Conservation (phyloP, 495 filamentous ascomycete species). For the Bryoglossum gracile region DNA sequence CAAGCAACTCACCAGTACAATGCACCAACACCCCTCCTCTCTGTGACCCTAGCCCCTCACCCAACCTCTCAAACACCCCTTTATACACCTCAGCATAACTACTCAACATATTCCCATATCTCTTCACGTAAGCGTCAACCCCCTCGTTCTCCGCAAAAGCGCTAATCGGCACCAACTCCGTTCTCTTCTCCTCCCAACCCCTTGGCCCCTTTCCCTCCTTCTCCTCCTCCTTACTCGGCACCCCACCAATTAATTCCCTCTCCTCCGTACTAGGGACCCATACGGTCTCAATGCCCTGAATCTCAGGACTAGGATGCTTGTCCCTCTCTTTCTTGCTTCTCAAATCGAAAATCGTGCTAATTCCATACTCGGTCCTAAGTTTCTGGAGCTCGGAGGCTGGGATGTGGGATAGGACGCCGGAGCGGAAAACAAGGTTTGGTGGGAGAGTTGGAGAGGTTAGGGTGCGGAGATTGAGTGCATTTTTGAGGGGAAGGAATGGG, state of each 20-base stretch:
- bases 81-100: constrained; percentile 30
- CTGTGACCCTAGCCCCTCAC: too few relatives aligned
- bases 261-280: constrained; percentile 28
- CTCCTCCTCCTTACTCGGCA: not conserved
- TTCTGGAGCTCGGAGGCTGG: constrained; percentile 29
- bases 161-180: constrained; percentile 25
- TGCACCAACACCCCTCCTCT: constrained; percentile 37
- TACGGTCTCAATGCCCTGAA: constrained; percentile 34
- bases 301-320: constrained; percentile 29
- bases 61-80: constrained; percentile 32
- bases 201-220: not conserved
- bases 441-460: constrained; percentile 35
- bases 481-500: constrained; percentile 22
- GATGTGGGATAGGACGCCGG: constrained; percentile 37
- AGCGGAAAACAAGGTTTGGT: constrained; percentile 44
- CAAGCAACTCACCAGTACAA: constrained; percentile 39
- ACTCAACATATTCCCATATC: constrained; percentile 37
- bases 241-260: not conserved
- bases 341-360: constrained; percentile 38
- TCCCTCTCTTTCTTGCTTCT: constrained; percentile 33
- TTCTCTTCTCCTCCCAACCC: constrained; percentile 26
- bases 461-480: constrained; percentile 48
- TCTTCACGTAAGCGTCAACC: constrained; percentile 32
- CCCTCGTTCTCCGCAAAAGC: constrained; percentile 35
- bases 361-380: constrained; percentile 31